Evolutionary conservation across 768 basidiomycete genomes (phyloP), one percentile per base, ranked within the genome.

Genomic region (Lentinus brumalis): DNA sequence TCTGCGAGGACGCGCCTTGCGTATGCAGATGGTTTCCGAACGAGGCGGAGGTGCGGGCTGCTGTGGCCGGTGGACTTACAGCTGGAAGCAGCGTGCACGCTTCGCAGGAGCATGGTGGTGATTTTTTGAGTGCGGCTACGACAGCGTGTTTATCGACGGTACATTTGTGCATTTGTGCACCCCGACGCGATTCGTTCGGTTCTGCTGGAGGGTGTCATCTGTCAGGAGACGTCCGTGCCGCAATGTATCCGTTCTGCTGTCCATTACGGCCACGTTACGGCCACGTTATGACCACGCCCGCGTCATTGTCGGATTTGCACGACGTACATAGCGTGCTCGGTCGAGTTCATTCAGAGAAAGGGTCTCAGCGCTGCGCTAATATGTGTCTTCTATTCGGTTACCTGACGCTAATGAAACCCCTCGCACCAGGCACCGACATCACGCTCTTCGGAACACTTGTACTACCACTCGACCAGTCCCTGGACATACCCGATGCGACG

Each of bases 401-500:
- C 57, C n/a, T 53, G 16, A 45, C 46, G 9, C 21, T 57, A n/a
- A 35, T 51, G 50, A 53, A 15, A 40, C 38, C 29, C 14, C 9
- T 29, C 15, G 18, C 21, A 12, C 2, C 66, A 91, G 89, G 90
- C 47, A 89, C 83, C 29, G 86, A 82, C 29, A 83, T 91, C 40
- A 76, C 83, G 62, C 76, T 91, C 31, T 66, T 78, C 32, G 90
- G 90, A 35, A 81, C 80, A 58, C 77, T 77, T 5, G 75, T 58
- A 38, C 74, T 5, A 60, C 73, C 49, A 56, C 73, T 35, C 40
- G 77, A 82, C 16, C 18, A 41, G 15, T 51, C 60, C 2, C 51
- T 41, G 41, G 26, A 61, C 50, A 50, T 29, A 26, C 51, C 38
- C 42, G 56, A 58, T 31, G 47, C 68, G 31, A 44, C 73, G 26